Conservation (phyloP, 2,329 filamentous ascomycete species). For the Teratosphaeria nubilosa region DNA sequence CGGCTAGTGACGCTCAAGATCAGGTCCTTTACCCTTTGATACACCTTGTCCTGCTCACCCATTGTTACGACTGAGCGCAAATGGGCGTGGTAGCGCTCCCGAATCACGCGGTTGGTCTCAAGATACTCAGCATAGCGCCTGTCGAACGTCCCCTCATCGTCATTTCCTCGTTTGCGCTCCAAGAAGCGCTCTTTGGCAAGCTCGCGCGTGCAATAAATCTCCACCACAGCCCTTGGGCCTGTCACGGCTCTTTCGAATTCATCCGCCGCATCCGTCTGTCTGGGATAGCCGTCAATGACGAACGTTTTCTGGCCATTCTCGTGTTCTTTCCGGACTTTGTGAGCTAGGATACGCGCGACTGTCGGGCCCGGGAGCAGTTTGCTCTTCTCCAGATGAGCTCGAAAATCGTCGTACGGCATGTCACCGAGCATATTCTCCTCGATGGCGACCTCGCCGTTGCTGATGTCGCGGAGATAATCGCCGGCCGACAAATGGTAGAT, state of each 20-base stretch:
- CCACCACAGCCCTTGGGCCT: neutral
- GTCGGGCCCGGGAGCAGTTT: neutral
- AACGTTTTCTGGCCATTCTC: neutral
- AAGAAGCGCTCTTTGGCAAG: slow-evolving; percentile 1
- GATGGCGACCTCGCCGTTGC: neutral
- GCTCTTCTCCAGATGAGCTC: slow-evolving; percentile 3
- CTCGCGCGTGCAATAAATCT: neutral
- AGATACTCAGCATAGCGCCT: neutral
- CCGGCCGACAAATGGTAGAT: slow-evolving; percentile 22
- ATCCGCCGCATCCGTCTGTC: slow-evolving; percentile 3
- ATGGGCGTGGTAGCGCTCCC: neutral
- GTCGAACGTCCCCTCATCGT: slow-evolving; percentile 1
- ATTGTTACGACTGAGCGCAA: neutral
- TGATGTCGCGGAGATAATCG: slow-evolving; percentile 14
- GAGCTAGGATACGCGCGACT: slow-evolving; percentile 5
- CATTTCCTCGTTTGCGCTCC: neutral
- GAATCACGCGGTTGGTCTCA: neutral
- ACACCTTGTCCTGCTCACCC: neutral
- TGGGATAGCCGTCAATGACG: slow-evolving; percentile 14
- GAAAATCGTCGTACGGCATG: slow-evolving; percentile 1
- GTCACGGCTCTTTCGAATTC: slow-evolving; percentile 1
- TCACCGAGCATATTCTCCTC: neutral
- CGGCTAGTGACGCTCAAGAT: neutral
- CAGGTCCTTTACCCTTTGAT: neutral
- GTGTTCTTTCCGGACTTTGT: slow-evolving; percentile 2